Evolutionary conservation across 208 protist species (phyloP).

Genomic region (Endotrypanum monterogeii): DNA sequence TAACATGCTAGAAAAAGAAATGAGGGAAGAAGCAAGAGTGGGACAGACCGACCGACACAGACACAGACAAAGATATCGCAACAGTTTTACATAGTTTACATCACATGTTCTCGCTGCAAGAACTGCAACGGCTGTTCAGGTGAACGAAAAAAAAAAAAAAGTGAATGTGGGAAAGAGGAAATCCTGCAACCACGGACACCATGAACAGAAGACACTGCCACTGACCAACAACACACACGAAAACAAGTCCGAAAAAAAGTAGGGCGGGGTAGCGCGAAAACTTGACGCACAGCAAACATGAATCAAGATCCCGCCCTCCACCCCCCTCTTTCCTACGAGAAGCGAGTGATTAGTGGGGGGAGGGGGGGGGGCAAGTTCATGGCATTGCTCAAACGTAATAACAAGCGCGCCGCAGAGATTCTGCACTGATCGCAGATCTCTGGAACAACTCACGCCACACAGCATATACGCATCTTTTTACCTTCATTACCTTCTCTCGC

Average conservation of each 20-base stretch:
- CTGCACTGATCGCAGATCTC: neutral
- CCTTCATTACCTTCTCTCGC: neutral
- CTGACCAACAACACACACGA: neutral
- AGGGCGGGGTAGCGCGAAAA: neutral
- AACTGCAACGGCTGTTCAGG: neutral
- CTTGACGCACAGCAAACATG: too few relatives aligned
- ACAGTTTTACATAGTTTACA: conserved; percentile 9
- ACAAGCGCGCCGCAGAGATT: neutral
- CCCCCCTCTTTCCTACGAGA: neutral
- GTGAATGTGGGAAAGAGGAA: neutral
- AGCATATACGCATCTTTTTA: neutral
- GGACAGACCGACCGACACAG: neutral
- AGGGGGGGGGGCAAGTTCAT: neutral
- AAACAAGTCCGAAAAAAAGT: neutral
- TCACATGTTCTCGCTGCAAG: too few relatives aligned
- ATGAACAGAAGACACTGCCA: neutral
- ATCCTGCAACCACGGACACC: neutral
- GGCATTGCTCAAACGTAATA: neutral
- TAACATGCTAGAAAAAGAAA: conserved; percentile 9
- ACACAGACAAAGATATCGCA: conserved; percentile 1
- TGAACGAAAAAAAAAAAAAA: conserved; percentile 1
- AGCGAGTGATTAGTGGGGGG: neutral
- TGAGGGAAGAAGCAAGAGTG: conserved; percentile 3
- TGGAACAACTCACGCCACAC: neutral
- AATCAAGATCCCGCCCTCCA: neutral